Evolutionary conservation across 2,329 filamentous ascomycete species (phyloP).

Genomic region (Lecanosticta acicola): DNA sequence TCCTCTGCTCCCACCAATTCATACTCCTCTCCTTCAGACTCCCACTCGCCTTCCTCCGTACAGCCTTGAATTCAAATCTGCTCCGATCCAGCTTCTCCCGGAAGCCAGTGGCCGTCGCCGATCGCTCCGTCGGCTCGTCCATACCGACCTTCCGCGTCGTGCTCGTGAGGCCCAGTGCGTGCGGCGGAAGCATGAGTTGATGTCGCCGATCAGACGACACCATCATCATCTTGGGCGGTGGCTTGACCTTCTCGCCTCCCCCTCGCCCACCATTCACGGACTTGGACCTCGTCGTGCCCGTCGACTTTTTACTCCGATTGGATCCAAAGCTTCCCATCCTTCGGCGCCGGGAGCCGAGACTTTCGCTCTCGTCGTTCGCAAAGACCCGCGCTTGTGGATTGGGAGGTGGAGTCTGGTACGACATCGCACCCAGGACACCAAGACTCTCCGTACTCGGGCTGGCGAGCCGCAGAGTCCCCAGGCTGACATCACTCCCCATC

Average conservation of each 20-base stretch:
- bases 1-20: slow-evolving; percentile 21
- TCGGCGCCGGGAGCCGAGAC: slow-evolving; percentile 22
- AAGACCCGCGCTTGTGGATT: slow-evolving; percentile 3
- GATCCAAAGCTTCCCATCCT: slow-evolving; percentile 28
- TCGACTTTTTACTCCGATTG: slow-evolving; percentile 19
- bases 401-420: slow-evolving; percentile 22
- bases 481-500: slow-evolving; percentile 22
- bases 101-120: slow-evolving; percentile 21
- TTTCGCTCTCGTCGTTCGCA: slow-evolving; percentile 6
- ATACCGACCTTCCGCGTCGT: slow-evolving; percentile 15
- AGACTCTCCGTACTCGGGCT: slow-evolving; percentile 18
- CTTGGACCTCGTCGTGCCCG: slow-evolving; percentile 1
- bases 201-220: background rate
- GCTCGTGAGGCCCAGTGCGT: slow-evolving; percentile 22
- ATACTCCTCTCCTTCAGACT: slow-evolving; percentile 23
- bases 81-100: slow-evolving; percentile 29
- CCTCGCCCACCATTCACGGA: background rate
- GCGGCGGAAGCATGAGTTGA: slow-evolving; percentile 12
- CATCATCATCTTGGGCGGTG: slow-evolving; percentile 1
- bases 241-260: slow-evolving; percentile 1
- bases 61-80: slow-evolving; percentile 32
- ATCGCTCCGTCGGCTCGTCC: slow-evolving; percentile 14
- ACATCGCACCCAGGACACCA: slow-evolving; percentile 19
- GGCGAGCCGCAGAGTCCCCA: slow-evolving; percentile 19
- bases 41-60: slow-evolving; percentile 27